Percentiles rank a stretch among this genome's conserved stretches.
Evolutionary conservation across 257 asterid genomes (phyloP).

Genomic region (Plantago ovata): DNA sequence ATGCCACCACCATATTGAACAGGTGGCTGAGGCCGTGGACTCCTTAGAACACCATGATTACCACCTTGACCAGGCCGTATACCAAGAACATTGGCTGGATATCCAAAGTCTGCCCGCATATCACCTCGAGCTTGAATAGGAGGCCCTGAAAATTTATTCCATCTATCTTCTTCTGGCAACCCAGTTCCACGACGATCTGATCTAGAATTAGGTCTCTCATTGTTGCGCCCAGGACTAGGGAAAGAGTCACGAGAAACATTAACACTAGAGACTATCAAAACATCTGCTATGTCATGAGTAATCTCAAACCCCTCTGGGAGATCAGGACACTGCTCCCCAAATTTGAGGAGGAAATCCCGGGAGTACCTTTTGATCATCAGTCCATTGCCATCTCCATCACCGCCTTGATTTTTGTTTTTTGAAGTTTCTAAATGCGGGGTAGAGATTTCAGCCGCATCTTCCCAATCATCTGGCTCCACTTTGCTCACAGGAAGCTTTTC

Average conservation of each 20-base stretch:
- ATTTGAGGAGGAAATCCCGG: conserved; percentile 79
- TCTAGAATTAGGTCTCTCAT: conserved; percentile 54
- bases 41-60: conserved; percentile 61
- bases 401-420: conserved; percentile 28
- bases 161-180: conserved; percentile 59
- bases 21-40: conserved; percentile 52
- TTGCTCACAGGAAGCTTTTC: conserved; percentile 43
- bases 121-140: conserved; percentile 53
- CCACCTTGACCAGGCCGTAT: conserved; percentile 57
- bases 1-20: conserved; percentile 48
- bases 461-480: conserved; percentile 95
- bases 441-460: conserved; percentile 83
- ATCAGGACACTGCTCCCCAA: conserved; percentile 52
- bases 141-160: conserved; percentile 58
- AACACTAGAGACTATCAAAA: conserved; percentile 29
- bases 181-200: conserved; percentile 62
- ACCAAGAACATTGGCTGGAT: conserved; percentile 38
- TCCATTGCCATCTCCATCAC: conserved; percentile 40
- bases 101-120: conserved; percentile 37
- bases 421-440: conserved; percentile 56
- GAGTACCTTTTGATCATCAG: conserved; percentile 58
- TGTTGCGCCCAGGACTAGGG: conserved; percentile 47
- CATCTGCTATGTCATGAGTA: conserved; percentile 40
- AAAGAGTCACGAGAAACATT: conserved; percentile 37
- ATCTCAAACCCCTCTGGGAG: conserved; percentile 65